Evolutionary conservation across 2,329 filamentous ascomycete genomes (phyloP).

Genomic region (Bretziella fagacearum): DNA sequence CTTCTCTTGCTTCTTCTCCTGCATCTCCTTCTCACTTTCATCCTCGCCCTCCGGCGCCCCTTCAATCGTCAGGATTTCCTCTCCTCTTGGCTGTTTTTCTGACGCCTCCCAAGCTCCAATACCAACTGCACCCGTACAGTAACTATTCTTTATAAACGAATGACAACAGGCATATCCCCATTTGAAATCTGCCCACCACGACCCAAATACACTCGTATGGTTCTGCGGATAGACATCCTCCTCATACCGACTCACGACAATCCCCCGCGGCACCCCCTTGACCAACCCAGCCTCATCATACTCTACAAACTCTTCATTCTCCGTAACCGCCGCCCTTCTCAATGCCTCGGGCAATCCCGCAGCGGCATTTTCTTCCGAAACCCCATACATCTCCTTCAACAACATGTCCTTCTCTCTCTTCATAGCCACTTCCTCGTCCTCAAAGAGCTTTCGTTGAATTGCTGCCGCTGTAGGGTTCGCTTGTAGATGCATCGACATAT

Average conservation of each 20-base stretch:
- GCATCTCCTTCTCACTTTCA: constrained; percentile 18
- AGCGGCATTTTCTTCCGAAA: constrained; percentile 44
- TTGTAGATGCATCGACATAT: constrained; percentile 74
- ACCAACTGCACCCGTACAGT: constrained; percentile 86
- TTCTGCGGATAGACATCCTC: constrained; percentile 84
- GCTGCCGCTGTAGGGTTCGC: constrained; percentile 93
- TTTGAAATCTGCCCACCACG: constrained; percentile 89
- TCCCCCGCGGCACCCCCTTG: constrained; percentile 66
- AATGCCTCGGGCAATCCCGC: constrained; percentile 30
- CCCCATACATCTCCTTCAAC: constrained; percentile 71
- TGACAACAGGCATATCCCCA: constrained; percentile 97
- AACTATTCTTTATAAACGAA: constrained; percentile 86
- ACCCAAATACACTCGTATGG: constrained; percentile 84
- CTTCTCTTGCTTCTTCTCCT: constrained; percentile 18
- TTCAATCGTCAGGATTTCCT: constrained; percentile 27
- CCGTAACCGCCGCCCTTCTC: constrained; percentile 50
- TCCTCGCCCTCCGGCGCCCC: constrained; percentile 19
- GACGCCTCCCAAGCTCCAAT: constrained; percentile 65
- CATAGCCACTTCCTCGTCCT: constrained; percentile 53
- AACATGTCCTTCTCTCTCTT: constrained; percentile 50
- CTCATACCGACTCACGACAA: constrained; percentile 74
- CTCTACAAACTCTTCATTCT: constrained; percentile 78
- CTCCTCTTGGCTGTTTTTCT: constrained; percentile 35
- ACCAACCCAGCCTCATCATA: constrained; percentile 82
- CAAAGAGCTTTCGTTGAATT: constrained; percentile 62